Evolutionary conservation across 768 basidiomycete species (phyloP).

Genomic region (Epithele typhae): DNA sequence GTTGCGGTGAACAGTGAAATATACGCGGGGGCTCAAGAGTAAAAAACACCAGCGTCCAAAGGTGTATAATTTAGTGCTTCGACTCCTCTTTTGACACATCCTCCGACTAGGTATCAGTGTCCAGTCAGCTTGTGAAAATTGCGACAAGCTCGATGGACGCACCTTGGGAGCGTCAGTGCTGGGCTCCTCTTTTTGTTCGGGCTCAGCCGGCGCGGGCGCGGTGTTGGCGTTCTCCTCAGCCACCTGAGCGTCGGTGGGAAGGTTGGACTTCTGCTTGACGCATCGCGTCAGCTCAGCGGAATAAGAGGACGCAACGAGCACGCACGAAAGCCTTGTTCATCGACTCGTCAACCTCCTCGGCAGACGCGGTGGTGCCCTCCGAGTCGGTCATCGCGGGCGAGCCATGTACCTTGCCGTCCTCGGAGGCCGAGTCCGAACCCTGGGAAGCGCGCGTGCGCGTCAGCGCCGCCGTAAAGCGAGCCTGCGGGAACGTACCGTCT

Average conservation of each 20-base stretch:
- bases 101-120: no score
- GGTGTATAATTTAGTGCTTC: no score
- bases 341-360: constrained; percentile 24
- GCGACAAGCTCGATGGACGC: no score
- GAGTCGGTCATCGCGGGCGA: constrained; percentile 17
- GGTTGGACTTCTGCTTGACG: constrained; percentile 16
- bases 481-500: not conserved
- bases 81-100: no score
- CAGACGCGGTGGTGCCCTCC: constrained; percentile 23
- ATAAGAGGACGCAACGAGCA: not conserved
- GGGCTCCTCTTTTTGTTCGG: constrained; percentile 18
- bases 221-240: constrained; percentile 17
- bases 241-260: constrained; percentile 22
- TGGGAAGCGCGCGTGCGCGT: not conserved
- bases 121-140: no score
- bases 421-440: not conserved
- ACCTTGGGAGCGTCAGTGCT: constrained; percentile 15
- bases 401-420: constrained; percentile 7
- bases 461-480: no score
- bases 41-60: no score
- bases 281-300: not conserved
- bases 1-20: constrained; percentile 1
- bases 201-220: constrained; percentile 18
- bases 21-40: constrained; percentile 8
- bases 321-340: constrained; percentile 20